These are phyloP conservation scores for Hyphopichia wangnamkhiaoensis DNA, from an alignment of 1,139 yeast species.

Conservation along the genomic window DNA sequence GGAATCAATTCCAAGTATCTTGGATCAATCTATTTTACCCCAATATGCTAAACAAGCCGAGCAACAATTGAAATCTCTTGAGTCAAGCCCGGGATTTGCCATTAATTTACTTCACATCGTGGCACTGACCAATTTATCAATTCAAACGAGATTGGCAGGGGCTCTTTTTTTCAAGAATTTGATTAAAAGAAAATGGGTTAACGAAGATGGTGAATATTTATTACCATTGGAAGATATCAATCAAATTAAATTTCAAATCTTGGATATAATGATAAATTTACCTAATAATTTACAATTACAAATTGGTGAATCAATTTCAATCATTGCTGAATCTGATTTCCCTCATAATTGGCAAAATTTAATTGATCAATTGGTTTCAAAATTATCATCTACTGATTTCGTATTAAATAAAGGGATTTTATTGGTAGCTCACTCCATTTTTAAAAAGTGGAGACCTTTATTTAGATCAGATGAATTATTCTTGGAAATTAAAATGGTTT, in stretches of 20 bases:
- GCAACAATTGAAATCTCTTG: conserved; percentile 57
- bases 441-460: conserved; percentile 94
- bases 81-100: conserved; percentile 71
- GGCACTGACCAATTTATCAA: conserved; percentile 57
- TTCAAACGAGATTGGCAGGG: conserved; percentile 76
- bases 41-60: conserved; percentile 64
- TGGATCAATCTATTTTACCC: conserved; percentile 53
- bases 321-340: conserved; percentile 95
- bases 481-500: conserved; percentile 81
- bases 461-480: conserved; percentile 90
- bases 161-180: conserved; percentile 90
- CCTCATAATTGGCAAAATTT: conserved; percentile 86
- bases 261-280: conserved; percentile 77
- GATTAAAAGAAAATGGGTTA: conserved; percentile 82
- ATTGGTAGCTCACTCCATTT: conserved; percentile 91
- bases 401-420: conserved; percentile 81
- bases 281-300: conserved; percentile 81
- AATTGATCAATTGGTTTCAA: conserved; percentile 71
- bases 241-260: conserved; percentile 72
- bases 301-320: conserved; percentile 88
- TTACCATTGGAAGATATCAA: conserved; percentile 63
- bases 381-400: conserved; percentile 66
- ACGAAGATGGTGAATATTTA: conserved; percentile 80
- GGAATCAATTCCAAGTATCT: conserved; percentile 44
- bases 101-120: conserved; percentile 74